phyloP scores from a whole-genome alignment of 441 rosid species.

The Syzygium syzygioides region DNA sequence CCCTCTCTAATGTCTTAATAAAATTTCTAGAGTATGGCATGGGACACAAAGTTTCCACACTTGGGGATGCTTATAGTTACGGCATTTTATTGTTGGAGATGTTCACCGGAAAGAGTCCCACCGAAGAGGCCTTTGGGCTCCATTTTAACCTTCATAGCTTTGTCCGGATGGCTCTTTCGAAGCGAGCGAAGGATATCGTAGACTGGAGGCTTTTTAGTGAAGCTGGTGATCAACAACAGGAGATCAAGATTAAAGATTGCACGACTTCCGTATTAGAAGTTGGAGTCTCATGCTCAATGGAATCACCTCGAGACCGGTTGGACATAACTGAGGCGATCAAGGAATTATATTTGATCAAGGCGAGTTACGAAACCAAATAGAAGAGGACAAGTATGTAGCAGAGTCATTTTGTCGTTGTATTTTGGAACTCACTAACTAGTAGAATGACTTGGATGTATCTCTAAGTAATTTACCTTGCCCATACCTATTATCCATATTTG shows the following conservation, averaged over 20 bases:
- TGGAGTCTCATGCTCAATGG: background rate
- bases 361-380: background rate
- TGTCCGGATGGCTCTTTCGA: background rate
- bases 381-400: background rate
- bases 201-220: background rate
- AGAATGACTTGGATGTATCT: background rate
- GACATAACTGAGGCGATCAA: background rate
- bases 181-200: background rate
- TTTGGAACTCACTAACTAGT: background rate
- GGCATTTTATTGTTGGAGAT: too few relatives aligned
- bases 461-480: background rate
- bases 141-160: background rate
- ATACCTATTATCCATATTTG: too few relatives aligned
- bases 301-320: background rate
- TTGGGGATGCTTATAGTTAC: too few relatives aligned
- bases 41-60: too few relatives aligned
- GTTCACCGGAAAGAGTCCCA: too few relatives aligned
- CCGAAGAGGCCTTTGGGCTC: background rate
- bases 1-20: too few relatives aligned
- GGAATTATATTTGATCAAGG: background rate
- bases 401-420: background rate
- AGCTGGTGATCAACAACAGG: accelerated
- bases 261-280: background rate
- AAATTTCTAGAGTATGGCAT: too few relatives aligned
- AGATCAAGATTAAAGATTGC: background rate